A percentile compares a stretch with the other conserved stretches of the same genome.
Conservation (phyloP, 805 yeast genomes). For the Yarrowia sp. region DNA sequence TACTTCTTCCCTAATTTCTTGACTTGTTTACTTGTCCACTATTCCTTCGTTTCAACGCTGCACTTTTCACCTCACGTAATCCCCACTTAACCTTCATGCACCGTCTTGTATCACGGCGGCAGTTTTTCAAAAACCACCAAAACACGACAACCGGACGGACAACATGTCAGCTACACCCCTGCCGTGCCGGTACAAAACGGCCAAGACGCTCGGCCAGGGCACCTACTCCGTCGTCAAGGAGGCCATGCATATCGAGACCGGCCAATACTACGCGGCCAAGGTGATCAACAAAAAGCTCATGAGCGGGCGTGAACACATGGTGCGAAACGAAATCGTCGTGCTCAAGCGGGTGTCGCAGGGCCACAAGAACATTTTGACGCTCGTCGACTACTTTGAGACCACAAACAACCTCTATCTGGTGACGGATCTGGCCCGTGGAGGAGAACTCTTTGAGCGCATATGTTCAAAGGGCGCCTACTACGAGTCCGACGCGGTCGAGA, state of each 20-base stretch:
- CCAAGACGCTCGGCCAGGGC: conserved; percentile 44
- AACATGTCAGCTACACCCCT: conserved; percentile 31
- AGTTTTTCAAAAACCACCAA: neutral
- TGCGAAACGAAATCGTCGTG: conserved; percentile 61
- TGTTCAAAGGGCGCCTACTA: conserved; percentile 47
- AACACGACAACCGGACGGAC: conserved; percentile 25
- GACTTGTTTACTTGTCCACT: neutral
- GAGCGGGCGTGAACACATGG: conserved; percentile 53
- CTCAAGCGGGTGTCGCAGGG: conserved; percentile 51
- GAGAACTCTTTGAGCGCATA: conserved; percentile 65
- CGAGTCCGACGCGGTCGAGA: conserved; percentile 50
- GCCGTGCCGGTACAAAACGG: conserved; percentile 37
- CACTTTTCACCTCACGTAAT: conserved; percentile 11
- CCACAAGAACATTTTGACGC: conserved; percentile 56
- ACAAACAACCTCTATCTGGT: conserved; percentile 51
- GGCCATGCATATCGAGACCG: conserved; percentile 43
- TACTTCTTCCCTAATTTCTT: neutral
- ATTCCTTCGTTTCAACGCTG: neutral
- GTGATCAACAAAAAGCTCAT: conserved; percentile 50
- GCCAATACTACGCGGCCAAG: conserved; percentile 53
- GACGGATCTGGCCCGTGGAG: conserved; percentile 66
- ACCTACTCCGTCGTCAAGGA: conserved; percentile 46
- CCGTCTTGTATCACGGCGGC: neutral
- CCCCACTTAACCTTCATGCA: conserved; percentile 22
- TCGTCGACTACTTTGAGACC: conserved; percentile 71